Conservation (phyloP, 345 rosid species). For the Salix purpurea region DNA sequence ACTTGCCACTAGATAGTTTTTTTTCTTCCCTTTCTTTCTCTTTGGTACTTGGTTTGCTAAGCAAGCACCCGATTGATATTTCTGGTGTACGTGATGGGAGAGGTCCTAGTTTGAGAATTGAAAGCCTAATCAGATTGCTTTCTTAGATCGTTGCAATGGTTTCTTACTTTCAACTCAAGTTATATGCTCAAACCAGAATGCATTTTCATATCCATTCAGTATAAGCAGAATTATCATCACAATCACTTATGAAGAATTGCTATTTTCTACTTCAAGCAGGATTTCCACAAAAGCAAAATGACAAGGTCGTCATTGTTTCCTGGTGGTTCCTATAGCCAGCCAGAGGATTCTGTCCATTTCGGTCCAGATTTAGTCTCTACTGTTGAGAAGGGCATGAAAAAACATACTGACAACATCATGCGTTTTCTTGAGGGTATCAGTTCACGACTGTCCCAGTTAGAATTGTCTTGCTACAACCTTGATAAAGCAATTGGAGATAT, state of each 20-base stretch:
- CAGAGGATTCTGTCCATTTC: conserved; percentile 60
- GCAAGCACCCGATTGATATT: background rate
- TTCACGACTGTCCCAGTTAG: conserved; percentile 89
- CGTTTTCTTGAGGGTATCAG: conserved; percentile 97
- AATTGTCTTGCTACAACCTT: conserved; percentile 83
- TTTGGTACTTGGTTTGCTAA: background rate
- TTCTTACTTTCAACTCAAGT: background rate
- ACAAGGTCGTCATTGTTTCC: conserved; percentile 57
- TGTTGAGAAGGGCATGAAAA: conserved; percentile 80
- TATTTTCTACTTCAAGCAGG: conserved; percentile 37
- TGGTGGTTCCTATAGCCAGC: conserved; percentile 63
- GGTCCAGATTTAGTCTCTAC: conserved; percentile 50
- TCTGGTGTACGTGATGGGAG: background rate
- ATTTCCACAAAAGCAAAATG: conserved; percentile 76
- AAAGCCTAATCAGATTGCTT: background rate
- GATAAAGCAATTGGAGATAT: conserved; percentile 94
- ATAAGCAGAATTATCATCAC: background rate
- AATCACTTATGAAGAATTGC: background rate
- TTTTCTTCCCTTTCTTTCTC: too few species aligned
- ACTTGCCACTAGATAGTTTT: background rate
- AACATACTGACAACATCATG: conserved; percentile 66
- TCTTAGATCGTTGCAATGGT: background rate
- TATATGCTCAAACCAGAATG: background rate
- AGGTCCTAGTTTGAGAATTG: background rate
- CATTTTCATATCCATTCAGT: background rate